Conservation (phyloP, 495 filamentous ascomycete genomes). For the Penicillium coffeae region DNA sequence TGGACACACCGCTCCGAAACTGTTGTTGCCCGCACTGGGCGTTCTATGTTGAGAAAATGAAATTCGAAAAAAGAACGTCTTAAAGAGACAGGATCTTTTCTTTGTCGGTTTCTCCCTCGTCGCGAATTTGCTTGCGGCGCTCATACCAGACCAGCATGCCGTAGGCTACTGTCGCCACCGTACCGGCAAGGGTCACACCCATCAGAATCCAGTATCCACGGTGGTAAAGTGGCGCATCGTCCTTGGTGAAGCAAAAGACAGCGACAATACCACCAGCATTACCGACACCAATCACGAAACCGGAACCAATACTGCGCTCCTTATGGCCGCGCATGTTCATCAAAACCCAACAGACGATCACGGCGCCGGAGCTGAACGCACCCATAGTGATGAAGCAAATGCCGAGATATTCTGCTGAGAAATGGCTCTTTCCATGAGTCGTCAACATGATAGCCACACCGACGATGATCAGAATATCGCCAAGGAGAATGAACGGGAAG, state of each 20-base stretch:
- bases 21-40: too few species aligned
- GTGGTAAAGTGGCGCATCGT: constrained; percentile 32
- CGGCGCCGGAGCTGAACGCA: constrained; percentile 21
- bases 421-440: constrained; percentile 58
- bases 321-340: constrained; percentile 32
- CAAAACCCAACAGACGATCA: constrained; percentile 31
- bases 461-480: constrained; percentile 43
- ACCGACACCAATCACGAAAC: constrained; percentile 24
- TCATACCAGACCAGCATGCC: not conserved
- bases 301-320: constrained; percentile 32
- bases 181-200: constrained; percentile 7
- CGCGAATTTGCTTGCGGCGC: not conserved
- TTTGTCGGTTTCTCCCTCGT: constrained; percentile 1
- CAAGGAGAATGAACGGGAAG: constrained; percentile 43
- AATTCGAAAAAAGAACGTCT: not conserved
- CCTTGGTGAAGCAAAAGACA: constrained; percentile 31
- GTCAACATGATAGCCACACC: constrained; percentile 61
- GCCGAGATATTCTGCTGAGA: constrained; percentile 59
- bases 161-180: not conserved
- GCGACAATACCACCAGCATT: constrained; percentile 42
- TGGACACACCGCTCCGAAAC: too few species aligned
- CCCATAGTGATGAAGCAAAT: constrained; percentile 61
- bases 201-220: constrained; percentile 29
- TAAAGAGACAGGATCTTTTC: constrained; percentile 6
- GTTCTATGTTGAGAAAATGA: not conserved